phyloP scores from a whole-genome alignment of 2,329 filamentous ascomycete genomes.

The Cytospora schulzeri region DNA sequence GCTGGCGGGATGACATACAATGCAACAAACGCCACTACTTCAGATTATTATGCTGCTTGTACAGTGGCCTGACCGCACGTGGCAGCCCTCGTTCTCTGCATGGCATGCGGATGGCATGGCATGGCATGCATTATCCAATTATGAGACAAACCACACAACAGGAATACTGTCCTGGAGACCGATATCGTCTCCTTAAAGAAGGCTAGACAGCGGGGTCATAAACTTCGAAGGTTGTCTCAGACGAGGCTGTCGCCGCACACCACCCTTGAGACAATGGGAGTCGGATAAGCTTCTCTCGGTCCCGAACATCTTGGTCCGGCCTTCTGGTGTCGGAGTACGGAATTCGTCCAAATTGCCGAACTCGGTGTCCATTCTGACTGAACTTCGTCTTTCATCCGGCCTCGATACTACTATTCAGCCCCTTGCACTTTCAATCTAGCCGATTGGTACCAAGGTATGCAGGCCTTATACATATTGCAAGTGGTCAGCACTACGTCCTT shows the following conservation, averaged over 20 bases:
- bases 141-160: neutral
- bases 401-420: too few relatives aligned
- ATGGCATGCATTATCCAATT: neutral
- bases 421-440: too few relatives aligned
- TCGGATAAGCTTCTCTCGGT: neutral
- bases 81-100: neutral
- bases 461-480: too few relatives aligned
- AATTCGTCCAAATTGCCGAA: neutral
- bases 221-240: too few relatives aligned
- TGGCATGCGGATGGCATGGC: neutral
- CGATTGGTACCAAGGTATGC: too few relatives aligned
- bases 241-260: too few relatives aligned
- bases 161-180: conserved; percentile 8
- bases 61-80: neutral
- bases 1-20: neutral
- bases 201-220: neutral
- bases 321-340: neutral
- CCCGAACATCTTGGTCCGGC: neutral
- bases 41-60: neutral
- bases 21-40: neutral
- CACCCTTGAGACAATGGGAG: neutral
- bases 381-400: neutral
- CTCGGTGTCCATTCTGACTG: neutral
- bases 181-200: neutral
- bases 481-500: too few relatives aligned